These are phyloP conservation scores for Scedosporium boydii DNA, from an alignment of 2,329 filamentous ascomycete genomes.

Conservation along the genomic window DNA sequence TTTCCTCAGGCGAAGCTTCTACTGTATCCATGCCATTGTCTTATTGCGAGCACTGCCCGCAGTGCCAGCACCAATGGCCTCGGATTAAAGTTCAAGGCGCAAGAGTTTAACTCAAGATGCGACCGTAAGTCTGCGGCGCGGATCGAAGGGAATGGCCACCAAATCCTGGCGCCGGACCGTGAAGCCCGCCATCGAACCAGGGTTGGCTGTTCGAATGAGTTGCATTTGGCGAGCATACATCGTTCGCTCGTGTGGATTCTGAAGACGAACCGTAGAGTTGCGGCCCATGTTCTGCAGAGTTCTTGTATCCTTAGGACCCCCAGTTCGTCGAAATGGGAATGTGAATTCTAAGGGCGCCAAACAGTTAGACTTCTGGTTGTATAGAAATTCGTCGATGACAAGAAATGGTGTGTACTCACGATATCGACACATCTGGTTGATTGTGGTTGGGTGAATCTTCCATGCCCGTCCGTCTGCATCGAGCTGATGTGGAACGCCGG, in stretches of 20 bases:
- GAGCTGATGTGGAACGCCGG: neutral
- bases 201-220: too few species aligned
- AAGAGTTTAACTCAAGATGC: too few species aligned
- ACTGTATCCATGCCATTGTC: too few species aligned
- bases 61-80: too few species aligned
- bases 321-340: neutral
- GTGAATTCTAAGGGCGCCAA: neutral
- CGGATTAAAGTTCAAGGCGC: too few species aligned
- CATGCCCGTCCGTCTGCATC: neutral
- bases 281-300: neutral
- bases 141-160: too few species aligned
- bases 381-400: neutral
- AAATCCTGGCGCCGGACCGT: too few species aligned
- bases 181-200: too few species aligned
- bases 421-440: neutral
- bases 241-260: neutral
- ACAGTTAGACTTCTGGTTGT: neutral
- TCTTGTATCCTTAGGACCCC: neutral
- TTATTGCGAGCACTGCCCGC: too few species aligned
- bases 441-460: neutral
- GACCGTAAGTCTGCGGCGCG: too few species aligned
- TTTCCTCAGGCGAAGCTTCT: too few species aligned
- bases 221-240: neutral
- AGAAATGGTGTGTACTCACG: neutral
- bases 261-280: neutral